These are phyloP conservation scores for Nannochloropsis granulata DNA, from an alignment of 108 stramenopile genomes.

Conservation along the genomic window DNA sequence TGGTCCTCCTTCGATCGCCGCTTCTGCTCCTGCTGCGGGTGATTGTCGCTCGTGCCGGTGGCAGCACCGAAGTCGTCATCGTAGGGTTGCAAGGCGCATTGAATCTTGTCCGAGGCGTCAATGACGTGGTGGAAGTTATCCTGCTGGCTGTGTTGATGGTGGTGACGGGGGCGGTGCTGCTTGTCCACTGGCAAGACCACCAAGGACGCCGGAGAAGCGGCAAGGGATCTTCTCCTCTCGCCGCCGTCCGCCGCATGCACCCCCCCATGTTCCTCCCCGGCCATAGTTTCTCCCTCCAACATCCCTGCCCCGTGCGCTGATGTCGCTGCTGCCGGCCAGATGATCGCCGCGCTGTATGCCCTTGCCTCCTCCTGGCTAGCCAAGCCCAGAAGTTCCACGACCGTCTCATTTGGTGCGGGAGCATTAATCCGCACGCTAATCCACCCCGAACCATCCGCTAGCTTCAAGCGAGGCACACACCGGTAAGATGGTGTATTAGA, in stretches of 20 bases:
- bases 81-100: not conserved
- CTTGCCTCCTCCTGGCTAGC: not conserved
- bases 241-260: not conserved
- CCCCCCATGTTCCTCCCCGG: not conserved
- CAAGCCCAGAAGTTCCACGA: conserved; percentile 49
- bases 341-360: not conserved
- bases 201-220: not conserved
- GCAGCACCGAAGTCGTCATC: not conserved
- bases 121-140: not conserved
- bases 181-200: not conserved
- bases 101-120: not conserved
- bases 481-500: conserved; percentile 52
- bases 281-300: not conserved
- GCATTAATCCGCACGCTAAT: conserved; percentile 46
- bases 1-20: not conserved
- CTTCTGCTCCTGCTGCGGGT: not conserved
- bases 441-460: conserved; percentile 69
- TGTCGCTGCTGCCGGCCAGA: not conserved
- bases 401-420: conserved; percentile 40
- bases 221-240: not conserved
- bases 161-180: not conserved
- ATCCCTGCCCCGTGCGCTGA: not conserved
- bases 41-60: not conserved
- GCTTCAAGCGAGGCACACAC: conserved; percentile 59
- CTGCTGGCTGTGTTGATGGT: not conserved